Conservation (phyloP, 768 basidiomycete genomes). For the Strobilomyces echinocephalus region DNA sequence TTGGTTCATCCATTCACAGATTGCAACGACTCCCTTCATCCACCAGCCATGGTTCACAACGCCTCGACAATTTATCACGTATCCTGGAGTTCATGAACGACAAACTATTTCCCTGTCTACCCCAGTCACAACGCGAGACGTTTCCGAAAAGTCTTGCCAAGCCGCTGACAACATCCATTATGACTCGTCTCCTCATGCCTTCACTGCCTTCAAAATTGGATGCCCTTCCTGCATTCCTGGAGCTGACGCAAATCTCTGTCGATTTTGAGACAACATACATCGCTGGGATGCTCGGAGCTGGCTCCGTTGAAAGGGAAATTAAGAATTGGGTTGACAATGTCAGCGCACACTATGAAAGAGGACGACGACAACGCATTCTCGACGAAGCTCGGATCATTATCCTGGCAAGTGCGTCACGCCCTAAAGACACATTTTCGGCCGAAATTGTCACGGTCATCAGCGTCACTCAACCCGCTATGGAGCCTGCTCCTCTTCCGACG, state of each 20-base stretch:
- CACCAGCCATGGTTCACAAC: slow-evolving; percentile 32
- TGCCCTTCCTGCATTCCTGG: slow-evolving; percentile 57
- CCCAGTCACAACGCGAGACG: slow-evolving; percentile 37
- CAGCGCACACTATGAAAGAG: slow-evolving; percentile 72
- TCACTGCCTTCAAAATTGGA: slow-evolving; percentile 64
- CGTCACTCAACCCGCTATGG: not conserved
- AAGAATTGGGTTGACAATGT: slow-evolving; percentile 66
- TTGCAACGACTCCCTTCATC: slow-evolving; percentile 47
- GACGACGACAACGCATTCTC: slow-evolving; percentile 61
- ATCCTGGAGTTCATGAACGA: slow-evolving; percentile 60
- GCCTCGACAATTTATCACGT: slow-evolving; percentile 50
- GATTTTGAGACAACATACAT: slow-evolving; percentile 60
- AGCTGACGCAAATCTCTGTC: slow-evolving; percentile 52
- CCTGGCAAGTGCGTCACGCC: slow-evolving; percentile 23
- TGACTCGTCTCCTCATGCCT: slow-evolving; percentile 64
- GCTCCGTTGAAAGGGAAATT: slow-evolving; percentile 47
- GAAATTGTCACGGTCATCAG: slow-evolving; percentile 12
- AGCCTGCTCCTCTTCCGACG: slow-evolving; percentile 16
- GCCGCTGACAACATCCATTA: slow-evolving; percentile 54
- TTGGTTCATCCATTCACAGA: slow-evolving; percentile 36
- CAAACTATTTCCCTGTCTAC: slow-evolving; percentile 54
- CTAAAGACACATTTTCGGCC: slow-evolving; percentile 26
- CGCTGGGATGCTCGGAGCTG: slow-evolving; percentile 45
- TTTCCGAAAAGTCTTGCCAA: slow-evolving; percentile 60
- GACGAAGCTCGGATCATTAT: slow-evolving; percentile 57